These are phyloP conservation scores for Saccharomycopsis schoenii DNA, from an alignment of 805 yeast species.

Conservation along the genomic window DNA sequence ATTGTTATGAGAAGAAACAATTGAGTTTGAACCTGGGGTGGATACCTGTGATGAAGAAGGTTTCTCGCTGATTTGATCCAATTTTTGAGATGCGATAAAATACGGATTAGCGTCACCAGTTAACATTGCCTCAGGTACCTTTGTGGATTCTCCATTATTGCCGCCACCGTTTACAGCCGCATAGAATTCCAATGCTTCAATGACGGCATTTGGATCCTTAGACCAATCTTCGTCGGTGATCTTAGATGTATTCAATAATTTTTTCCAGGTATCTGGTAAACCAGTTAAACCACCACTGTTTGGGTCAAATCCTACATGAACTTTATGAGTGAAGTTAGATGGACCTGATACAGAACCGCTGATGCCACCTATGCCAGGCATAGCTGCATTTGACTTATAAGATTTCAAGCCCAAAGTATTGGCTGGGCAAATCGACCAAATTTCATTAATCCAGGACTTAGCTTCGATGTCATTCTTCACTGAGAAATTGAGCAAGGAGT, in stretches of 20 bases:
- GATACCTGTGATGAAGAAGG: slow-evolving; percentile 12
- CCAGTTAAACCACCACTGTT: slow-evolving; percentile 84
- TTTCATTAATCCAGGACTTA: slow-evolving; percentile 17
- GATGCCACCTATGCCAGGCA: background rate
- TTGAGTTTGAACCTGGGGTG: slow-evolving; percentile 9
- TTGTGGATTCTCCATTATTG: slow-evolving; percentile 42
- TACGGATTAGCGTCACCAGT: slow-evolving; percentile 10
- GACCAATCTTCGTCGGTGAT: slow-evolving; percentile 87
- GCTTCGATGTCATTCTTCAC: slow-evolving; percentile 18
- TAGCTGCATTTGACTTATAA: background rate
- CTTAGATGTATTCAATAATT: slow-evolving; percentile 72
- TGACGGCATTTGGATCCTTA: slow-evolving; percentile 91
- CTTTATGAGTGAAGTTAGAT: slow-evolving; percentile 88
- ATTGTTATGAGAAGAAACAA: slow-evolving; percentile 10
- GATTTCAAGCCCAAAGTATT: slow-evolving; percentile 16
- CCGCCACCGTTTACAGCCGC: slow-evolving; percentile 16
- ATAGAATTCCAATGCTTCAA: slow-evolving; percentile 71
- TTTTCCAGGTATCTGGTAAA: slow-evolving; percentile 90
- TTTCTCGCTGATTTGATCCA: slow-evolving; percentile 10
- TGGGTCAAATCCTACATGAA: slow-evolving; percentile 81
- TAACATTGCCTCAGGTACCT: slow-evolving; percentile 44
- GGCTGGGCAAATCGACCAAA: slow-evolving; percentile 18
- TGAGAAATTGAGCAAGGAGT: slow-evolving; percentile 2
- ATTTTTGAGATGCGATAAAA: slow-evolving; percentile 5
- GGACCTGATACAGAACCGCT: slow-evolving; percentile 64